Evolutionary conservation across 768 basidiomycete species (phyloP).

Genomic region (Arthromyces matolae): DNA sequence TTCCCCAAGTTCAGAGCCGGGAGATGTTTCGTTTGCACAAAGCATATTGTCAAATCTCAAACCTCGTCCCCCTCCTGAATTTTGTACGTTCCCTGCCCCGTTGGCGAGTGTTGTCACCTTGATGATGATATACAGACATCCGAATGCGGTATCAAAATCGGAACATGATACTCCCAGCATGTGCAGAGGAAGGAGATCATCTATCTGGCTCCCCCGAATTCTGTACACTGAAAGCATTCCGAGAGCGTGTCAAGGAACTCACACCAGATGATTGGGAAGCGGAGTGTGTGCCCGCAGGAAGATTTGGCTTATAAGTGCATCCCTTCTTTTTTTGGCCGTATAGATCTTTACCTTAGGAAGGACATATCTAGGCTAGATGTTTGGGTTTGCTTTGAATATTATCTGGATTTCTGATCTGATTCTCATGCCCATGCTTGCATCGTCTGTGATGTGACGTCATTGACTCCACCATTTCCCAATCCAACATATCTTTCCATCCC

Average conservation of each 20-base stretch:
- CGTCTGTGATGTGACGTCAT: no score
- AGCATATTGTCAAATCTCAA: conserved; percentile 37
- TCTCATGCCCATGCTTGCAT: no score
- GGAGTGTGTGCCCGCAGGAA: conserved; percentile 50
- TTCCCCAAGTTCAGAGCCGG: conserved; percentile 2
- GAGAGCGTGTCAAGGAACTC: conserved; percentile 55
- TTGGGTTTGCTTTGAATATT: no score
- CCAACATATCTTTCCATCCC: no score
- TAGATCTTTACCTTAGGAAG: neutral
- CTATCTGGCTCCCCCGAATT: conserved; percentile 68
- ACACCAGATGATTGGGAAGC: conserved; percentile 63
- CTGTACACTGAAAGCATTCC: conserved; percentile 65
- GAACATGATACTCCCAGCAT: conserved; percentile 58
- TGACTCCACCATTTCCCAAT: no score
- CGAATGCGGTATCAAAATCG: conserved; percentile 78
- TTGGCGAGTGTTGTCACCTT: neutral
- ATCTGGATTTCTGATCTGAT: no score
- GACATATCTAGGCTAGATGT: no score
- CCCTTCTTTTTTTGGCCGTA: neutral
- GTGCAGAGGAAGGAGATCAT: conserved; percentile 64
- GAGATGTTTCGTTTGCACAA: conserved; percentile 30
- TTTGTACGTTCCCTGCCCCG: conserved; percentile 33
- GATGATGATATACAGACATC: conserved; percentile 38
- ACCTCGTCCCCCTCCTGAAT: conserved; percentile 29
- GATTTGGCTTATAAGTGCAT: conserved; percentile 8